These are phyloP conservation scores for Delonix regia DNA, from an alignment of 306 rosid genomes.

Conservation along the genomic window DNA sequence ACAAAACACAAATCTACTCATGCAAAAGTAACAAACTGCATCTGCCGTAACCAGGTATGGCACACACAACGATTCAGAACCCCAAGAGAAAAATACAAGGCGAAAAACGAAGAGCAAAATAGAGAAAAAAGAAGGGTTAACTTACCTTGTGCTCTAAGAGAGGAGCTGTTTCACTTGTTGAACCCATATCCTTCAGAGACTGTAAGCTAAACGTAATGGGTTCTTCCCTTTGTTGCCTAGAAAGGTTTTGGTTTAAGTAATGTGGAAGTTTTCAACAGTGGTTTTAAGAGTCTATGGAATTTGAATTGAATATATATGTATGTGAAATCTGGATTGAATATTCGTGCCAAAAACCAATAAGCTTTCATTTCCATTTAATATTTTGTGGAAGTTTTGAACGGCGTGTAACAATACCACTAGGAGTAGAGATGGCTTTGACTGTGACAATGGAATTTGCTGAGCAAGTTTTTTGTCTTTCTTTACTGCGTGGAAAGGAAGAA, in stretches of 20 bases:
- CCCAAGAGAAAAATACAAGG: not conserved
- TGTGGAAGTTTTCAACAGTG: not conserved
- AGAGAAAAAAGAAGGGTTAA: not conserved
- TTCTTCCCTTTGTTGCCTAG: not conserved
- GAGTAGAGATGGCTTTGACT: too few species aligned
- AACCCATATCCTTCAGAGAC: constrained; percentile 28
- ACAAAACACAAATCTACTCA: not conserved
- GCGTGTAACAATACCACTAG: too few species aligned
- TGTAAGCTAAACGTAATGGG: not conserved
- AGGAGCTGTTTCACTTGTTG: constrained; percentile 46
- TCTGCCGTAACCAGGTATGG: not conserved
- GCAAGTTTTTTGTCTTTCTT: too few species aligned
- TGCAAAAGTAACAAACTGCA: not conserved
- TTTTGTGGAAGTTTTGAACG: not conserved
- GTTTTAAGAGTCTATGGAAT: not conserved
- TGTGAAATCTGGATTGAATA: not conserved
- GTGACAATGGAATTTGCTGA: too few species aligned
- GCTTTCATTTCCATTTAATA: not conserved
- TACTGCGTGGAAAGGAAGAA: too few species aligned
- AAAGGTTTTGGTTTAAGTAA: not conserved
- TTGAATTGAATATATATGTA: not conserved
- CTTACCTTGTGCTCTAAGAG: constrained; percentile 43
- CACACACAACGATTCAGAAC: not conserved
- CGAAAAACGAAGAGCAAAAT: not conserved
- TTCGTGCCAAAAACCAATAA: not conserved